phyloP scores from a whole-genome alignment of 2,329 filamentous ascomycete species.

The Fusarium xyrophilum region DNA sequence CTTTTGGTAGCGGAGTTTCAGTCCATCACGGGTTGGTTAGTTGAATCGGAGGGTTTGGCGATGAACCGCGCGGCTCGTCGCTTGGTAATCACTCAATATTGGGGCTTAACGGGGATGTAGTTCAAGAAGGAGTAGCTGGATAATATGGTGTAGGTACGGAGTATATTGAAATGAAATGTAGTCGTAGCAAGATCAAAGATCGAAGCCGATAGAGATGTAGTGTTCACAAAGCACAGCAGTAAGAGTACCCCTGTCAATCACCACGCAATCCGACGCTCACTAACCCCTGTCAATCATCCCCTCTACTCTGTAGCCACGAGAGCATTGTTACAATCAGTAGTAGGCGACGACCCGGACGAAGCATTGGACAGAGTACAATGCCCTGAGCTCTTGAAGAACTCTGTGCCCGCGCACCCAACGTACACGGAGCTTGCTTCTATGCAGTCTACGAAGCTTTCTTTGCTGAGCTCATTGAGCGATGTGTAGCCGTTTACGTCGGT shows the following conservation, averaged over 20 bases:
- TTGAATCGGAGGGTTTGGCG: conserved; percentile 10
- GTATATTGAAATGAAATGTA: background rate
- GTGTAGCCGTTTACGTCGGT: no score
- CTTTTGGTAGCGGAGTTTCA: conserved; percentile 15
- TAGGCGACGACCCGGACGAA: no score
- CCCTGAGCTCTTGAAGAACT: no score
- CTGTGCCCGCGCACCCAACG: no score
- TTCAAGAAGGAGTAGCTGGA: fast-evolving
- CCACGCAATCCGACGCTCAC: background rate
- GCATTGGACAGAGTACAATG: no score
- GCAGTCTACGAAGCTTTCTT: no score
- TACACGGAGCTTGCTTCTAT: no score
- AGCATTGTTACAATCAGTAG: no score
- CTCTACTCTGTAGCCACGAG: no score
- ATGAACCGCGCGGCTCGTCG: background rate
- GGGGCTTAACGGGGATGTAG: fast-evolving
- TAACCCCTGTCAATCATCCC: background rate
- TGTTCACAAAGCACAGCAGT: background rate
- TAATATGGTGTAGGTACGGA: background rate
- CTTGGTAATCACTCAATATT: background rate
- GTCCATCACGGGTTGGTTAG: background rate
- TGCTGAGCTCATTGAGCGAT: no score
- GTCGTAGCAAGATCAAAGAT: background rate
- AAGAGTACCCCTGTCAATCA: background rate
- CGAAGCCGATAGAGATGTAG: background rate